Percentiles rank a stretch among this genome's conserved stretches.
These are phyloP conservation scores for Blastobotrys raffinosifermentans DNA, from an alignment of 1,139 yeast genomes.

Conservation along the genomic window DNA sequence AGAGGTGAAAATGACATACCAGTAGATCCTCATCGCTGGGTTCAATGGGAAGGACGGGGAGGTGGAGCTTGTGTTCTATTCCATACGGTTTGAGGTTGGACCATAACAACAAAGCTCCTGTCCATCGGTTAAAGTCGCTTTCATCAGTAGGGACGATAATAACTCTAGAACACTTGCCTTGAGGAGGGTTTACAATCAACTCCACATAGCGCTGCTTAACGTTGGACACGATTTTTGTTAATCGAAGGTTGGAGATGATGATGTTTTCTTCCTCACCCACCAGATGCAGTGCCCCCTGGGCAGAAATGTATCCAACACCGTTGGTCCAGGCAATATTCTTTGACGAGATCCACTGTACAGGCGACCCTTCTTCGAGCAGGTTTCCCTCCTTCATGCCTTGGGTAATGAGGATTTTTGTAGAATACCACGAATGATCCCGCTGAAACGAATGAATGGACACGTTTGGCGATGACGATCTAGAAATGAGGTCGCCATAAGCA, in stretches of 20 bases:
- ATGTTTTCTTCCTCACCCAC: constrained; percentile 9
- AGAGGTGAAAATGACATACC: constrained; percentile 27
- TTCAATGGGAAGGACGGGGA: constrained; percentile 15
- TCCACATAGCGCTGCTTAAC: constrained; percentile 21
- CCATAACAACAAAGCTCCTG: constrained; percentile 20
- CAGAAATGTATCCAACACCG: constrained; percentile 13
- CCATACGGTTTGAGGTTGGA: constrained; percentile 25
- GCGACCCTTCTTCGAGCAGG: constrained; percentile 18
- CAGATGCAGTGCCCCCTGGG: constrained; percentile 14
- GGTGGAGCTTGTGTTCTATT: constrained; percentile 19
- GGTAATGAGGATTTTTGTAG: no score
- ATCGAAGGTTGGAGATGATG: constrained; percentile 18
- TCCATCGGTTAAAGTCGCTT: constrained; percentile 21
- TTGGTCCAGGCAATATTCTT: constrained; percentile 14
- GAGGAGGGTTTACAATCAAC: constrained; percentile 17
- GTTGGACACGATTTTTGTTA: constrained; percentile 18
- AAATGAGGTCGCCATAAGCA: no score
- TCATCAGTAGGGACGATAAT: constrained; percentile 21
- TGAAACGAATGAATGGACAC: no score
- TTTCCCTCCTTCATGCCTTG: no score
- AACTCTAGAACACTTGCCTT: constrained; percentile 16
- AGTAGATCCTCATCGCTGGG: constrained; percentile 20
- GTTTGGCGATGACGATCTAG: no score
- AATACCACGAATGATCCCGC: no score
- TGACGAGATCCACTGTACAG: constrained; percentile 21